Base-by-base conservation (phyloP, 306 rosid genomes). In the Prunus fruticosa region DNA sequence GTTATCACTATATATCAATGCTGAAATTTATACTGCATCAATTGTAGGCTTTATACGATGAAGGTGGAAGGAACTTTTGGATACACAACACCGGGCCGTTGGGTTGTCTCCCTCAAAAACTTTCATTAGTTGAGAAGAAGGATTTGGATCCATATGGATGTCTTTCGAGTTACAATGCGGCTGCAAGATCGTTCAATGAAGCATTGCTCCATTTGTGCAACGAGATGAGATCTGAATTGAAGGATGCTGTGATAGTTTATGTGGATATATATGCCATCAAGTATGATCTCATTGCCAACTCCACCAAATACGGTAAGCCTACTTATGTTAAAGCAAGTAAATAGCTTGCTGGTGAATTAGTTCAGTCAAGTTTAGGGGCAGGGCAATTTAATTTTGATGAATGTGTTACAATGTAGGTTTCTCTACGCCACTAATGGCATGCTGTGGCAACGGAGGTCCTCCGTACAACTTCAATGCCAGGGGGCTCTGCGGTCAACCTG, bases 41-140 rank as follows among this genome's bases (percentile, higher is more conserved):
- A 63, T 25, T 86, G 79, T 83, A 95, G 98, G 69, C 71, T 63
- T 76, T 95, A 72, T 87, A 95, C 64, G 85, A 88, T 49, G 77
- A 82, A 75, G 98, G 98, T 45, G 98, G 91, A 63, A 86, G 98
- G 83, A 95, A 95, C 57, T 95, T 95, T 80, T 95, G 98, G 97
- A 53, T 95, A 67, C 98, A 95, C 84, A 95, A 92, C 80, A 92
- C 97, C 1, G 98, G 98, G 23, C 98, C 98, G 6, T 74, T 90
- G 53, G 98, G 97, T 30, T 95, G 98, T 82, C 94, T 95, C 54
- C 98, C 98, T 78, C 96, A 92, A 28, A 69, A 90, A 66, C 85
- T 95, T 10, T 66, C 93, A 11, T n/a, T 83, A 58, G 82, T 84
- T 67, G 79, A 75, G 49, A 79, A 61, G 61, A 80, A 88, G 65